phyloP scores from a whole-genome alignment of 2,329 filamentous ascomycete genomes.

The Knufia fluminis region DNA sequence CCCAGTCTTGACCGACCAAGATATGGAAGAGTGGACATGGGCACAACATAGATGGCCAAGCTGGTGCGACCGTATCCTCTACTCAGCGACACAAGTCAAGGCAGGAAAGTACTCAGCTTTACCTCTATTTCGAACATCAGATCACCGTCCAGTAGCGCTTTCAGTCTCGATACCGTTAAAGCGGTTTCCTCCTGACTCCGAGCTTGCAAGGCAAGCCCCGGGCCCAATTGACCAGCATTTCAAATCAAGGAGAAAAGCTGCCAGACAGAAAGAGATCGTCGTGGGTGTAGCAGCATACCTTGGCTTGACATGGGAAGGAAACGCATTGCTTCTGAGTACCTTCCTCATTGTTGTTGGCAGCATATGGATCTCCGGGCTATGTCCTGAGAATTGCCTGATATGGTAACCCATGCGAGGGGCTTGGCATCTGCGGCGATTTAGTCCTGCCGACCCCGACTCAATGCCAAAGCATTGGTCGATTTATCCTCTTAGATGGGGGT shows the following conservation, averaged over 20 bases:
- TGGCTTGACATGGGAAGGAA: conserved; percentile 39
- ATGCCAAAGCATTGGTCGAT: no score
- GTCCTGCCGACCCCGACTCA: no score
- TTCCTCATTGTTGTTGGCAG: conserved; percentile 27
- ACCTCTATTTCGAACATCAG: conserved; percentile 70
- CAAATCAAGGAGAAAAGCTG: conserved; percentile 44
- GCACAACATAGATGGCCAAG: conserved; percentile 65
- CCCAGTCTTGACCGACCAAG: conserved; percentile 28
- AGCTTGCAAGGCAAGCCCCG: conserved; percentile 37
- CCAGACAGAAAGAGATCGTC: conserved; percentile 49
- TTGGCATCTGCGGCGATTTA: neutral
- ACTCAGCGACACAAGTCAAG: conserved; percentile 50
- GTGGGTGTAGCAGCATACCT: conserved; percentile 52
- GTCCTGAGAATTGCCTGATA: neutral
- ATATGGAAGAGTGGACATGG: conserved; percentile 3
- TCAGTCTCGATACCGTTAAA: conserved; percentile 56
- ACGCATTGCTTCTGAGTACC: conserved; percentile 32
- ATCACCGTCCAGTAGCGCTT: conserved; percentile 77
- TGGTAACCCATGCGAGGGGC: neutral
- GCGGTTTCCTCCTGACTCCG: conserved; percentile 27
- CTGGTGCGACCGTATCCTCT: conserved; percentile 90
- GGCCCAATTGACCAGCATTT: conserved; percentile 50
- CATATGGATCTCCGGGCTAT: conserved; percentile 4
- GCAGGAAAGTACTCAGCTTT: conserved; percentile 61
- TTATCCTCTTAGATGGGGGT: no score